Base-by-base conservation (phyloP, 2,329 filamentous ascomycete genomes). In the Phyllosticta citrichinensis region DNA sequence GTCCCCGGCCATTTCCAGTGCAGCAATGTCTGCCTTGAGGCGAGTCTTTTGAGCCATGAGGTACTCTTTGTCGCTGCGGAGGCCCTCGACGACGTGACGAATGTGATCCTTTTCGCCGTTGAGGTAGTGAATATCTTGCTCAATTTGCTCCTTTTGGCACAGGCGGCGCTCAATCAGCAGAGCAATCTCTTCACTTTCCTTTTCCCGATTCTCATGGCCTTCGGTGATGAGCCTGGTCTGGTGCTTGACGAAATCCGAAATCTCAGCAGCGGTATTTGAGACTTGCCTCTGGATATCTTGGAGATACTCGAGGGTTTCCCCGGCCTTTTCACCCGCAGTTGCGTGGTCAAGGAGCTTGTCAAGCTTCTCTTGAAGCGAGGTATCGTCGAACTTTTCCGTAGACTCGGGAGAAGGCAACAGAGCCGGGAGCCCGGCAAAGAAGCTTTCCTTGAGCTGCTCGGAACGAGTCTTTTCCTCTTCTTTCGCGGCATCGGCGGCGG, bases 281-380 rank as follows among this genome's bases (percentile, higher is more conserved):
- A 99, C 91, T 66, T 96, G 89, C 65, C 88, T 82, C 68, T 97
- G 91, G 57, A 97, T 94, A 72, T 91, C 84, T 66, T 97, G 91
- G 5, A 99, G 82, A 24, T 89, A 89, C 64, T 88, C 87, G 54
- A 97, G 82, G 66, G 92, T 89, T 5, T 82, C 80, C 40, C 90
- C 83, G 1, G 88, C 85, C 69, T 90, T 86, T 57, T 83, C 83
- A 0, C 89, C 83, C 20, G 83, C 81, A 25, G 84, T 80, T 33
- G 82, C 84, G 68, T 89, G 84, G 57, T 82, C 83, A 51, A 91
- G 75, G 24, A 84, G 74, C 65, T 76, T 76, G 65, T 80, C 76
- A 17, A 81, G 76, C 67, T 80, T 79, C 62, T 86, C 82, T 5
- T 85, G 82, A 11, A 87, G 75, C 3, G 75, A 74, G 10, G 76